Conservation (phyloP, 768 basidiomycete genomes). For the Melanogaster broomeanus region DNA sequence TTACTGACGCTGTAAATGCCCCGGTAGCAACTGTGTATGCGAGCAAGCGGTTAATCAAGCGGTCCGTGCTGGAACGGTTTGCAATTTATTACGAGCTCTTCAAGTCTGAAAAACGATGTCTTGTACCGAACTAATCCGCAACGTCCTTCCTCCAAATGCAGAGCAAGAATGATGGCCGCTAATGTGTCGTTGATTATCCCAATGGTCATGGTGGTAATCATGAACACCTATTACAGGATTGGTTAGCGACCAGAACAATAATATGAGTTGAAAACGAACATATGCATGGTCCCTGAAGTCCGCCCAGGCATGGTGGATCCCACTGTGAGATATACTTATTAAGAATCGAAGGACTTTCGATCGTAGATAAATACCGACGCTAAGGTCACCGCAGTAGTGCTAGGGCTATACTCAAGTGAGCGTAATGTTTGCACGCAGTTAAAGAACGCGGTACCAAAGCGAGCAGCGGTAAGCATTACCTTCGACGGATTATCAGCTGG, state of each 20-base stretch:
- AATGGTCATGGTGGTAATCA: neutral
- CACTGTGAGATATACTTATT: too few species aligned
- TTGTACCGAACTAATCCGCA: neutral
- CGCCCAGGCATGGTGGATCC: neutral
- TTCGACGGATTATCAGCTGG: neutral
- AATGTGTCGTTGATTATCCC: neutral
- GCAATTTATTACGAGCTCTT: neutral
- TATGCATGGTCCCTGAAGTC: neutral
- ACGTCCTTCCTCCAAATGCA: neutral
- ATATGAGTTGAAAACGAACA: neutral
- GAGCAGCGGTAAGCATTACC: neutral
- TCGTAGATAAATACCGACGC: too few species aligned
- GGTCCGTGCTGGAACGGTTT: neutral
- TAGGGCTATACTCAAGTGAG: neutral
- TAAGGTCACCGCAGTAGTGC: too few species aligned
- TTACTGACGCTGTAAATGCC: slow-evolving; percentile 8
- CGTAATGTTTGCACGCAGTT: neutral
- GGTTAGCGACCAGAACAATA: too few species aligned
- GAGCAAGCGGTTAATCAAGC: slow-evolving; percentile 6
- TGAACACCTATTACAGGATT: neutral
- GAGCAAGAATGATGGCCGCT: neutral
- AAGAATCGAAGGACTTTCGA: too few species aligned
- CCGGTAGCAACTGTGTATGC: slow-evolving; percentile 10
- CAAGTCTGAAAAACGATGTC: neutral
- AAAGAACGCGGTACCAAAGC: neutral